These are phyloP conservation scores for Podaxis sp. DNA, from an alignment of 768 basidiomycete genomes.

Conservation along the genomic window DNA sequence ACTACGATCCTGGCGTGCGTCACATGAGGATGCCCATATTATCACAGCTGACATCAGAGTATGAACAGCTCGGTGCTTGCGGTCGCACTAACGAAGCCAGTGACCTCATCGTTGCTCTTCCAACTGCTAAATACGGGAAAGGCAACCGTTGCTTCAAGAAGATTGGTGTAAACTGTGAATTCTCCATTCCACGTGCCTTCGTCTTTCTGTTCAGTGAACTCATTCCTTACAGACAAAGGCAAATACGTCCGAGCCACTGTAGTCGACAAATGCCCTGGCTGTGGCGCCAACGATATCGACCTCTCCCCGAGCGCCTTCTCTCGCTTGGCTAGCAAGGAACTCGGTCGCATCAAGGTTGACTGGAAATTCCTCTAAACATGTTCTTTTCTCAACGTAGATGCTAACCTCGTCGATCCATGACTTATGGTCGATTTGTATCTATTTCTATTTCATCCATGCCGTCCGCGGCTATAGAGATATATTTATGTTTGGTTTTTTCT, in stretches of 20 bases:
- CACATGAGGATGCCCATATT: background rate
- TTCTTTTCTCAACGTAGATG: background rate
- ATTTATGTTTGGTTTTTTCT: background rate
- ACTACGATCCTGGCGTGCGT: conserved; percentile 7
- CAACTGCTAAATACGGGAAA: conserved; percentile 49
- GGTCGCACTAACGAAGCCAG: conserved; percentile 50
- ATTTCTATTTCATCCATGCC: background rate
- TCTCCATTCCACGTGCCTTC: background rate
- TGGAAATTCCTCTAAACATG: conserved; percentile 19
- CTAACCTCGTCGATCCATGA: background rate
- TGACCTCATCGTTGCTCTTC: conserved; percentile 58
- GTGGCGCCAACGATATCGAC: conserved; percentile 24
- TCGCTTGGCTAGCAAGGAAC: conserved; percentile 15
- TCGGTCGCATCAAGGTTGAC: conserved; percentile 20
- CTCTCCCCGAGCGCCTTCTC: conserved; percentile 27
- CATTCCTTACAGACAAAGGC: conserved; percentile 30
- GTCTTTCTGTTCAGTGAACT: conserved; percentile 30
- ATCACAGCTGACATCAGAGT: background rate
- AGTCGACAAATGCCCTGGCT: conserved; percentile 27
- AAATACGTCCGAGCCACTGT: conserved; percentile 17
- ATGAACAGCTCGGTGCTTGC: conserved; percentile 51
- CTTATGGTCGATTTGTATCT: background rate
- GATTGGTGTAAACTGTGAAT: conserved; percentile 49
- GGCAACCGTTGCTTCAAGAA: conserved; percentile 3
- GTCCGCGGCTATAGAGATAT: background rate